Evolutionary conservation across 768 basidiomycete genomes (phyloP).

Genomic region (Mycena maculata): DNA sequence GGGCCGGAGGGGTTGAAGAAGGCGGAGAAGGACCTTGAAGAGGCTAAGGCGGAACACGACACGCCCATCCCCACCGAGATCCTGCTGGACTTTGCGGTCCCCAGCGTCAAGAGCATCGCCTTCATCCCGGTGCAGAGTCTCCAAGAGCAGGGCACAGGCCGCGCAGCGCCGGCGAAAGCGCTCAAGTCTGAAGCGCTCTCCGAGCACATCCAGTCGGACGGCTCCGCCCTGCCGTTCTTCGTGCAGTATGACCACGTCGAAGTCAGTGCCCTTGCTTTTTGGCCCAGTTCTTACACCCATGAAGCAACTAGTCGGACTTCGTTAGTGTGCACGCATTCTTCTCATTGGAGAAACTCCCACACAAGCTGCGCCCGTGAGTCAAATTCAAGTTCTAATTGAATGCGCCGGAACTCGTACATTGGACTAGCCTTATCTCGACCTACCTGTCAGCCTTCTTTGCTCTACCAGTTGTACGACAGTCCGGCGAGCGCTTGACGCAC

Average conservation of each 20-base stretch:
- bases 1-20: slow-evolving; percentile 85
- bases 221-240: slow-evolving; percentile 81
- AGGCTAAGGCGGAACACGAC: slow-evolving; percentile 89
- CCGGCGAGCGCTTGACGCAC: slow-evolving; percentile 78
- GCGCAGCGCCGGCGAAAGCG: slow-evolving; percentile 44
- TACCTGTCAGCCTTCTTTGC: slow-evolving; percentile 91
- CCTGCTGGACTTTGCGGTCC: slow-evolving; percentile 88
- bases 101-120: slow-evolving; percentile 88
- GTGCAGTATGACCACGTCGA: slow-evolving; percentile 95
- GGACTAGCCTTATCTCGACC: slow-evolving; percentile 73
- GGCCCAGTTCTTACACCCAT: slow-evolving; percentile 12
- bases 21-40: slow-evolving; percentile 75
- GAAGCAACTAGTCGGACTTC: slow-evolving; percentile 83
- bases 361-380: slow-evolving; percentile 80
- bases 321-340: slow-evolving; percentile 84
- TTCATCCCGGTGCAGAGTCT: slow-evolving; percentile 85
- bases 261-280: slow-evolving; percentile 52
- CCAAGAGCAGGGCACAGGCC: slow-evolving; percentile 70
- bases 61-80: slow-evolving; percentile 83
- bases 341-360: slow-evolving; percentile 78
- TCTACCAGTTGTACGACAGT: slow-evolving; percentile 78
- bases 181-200: slow-evolving; percentile 58
- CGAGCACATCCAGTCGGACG: slow-evolving; percentile 75
- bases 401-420: slow-evolving; percentile 17
- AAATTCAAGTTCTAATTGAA: background rate